Evolutionary conservation across 352 stramenopile genomes (phyloP).

Genomic region (Phytopythium boreale): DNA sequence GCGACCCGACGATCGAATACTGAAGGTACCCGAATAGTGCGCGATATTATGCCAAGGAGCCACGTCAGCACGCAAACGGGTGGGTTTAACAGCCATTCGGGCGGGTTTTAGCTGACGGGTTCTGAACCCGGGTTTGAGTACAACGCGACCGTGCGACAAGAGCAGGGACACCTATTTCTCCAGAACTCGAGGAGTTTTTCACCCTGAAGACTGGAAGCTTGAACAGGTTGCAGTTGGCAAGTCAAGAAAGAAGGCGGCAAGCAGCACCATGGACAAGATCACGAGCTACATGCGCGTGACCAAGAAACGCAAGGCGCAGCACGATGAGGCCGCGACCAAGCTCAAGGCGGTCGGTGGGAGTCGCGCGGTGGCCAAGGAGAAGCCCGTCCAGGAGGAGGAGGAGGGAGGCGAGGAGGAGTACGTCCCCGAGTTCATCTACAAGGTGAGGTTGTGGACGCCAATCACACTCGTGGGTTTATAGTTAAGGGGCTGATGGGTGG

Average conservation of each 20-base stretch:
- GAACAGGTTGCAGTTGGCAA: not conserved
- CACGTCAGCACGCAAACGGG: not conserved
- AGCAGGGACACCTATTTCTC: not conserved
- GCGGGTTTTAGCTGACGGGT: no score
- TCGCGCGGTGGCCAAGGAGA: not conserved
- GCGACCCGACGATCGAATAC: not conserved
- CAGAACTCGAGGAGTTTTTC: not conserved
- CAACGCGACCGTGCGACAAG: no score
- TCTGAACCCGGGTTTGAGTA: no score
- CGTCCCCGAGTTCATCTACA: conserved; percentile 60
- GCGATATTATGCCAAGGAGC: not conserved
- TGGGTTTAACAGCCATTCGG: no score
- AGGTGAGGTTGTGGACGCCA: conserved; percentile 12
- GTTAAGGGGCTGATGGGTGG: not conserved
- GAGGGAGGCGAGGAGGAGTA: conserved; percentile 14
- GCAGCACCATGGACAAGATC: conserved; percentile 64
- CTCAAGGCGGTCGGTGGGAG: not conserved
- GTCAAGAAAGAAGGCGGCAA: not conserved
- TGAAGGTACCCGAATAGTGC: not conserved
- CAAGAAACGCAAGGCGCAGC: conserved; percentile 43
- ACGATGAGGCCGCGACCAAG: conserved; percentile 22
- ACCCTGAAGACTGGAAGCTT: not conserved
- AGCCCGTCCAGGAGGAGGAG: conserved; percentile 12
- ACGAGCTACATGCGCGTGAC: conserved; percentile 66
- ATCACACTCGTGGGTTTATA: not conserved